A percentile compares a stretch with the other conserved stretches of the same genome.
Evolutionary conservation across 345 rosid genomes (phyloP).

Genomic region (Barbarea vulgaris): DNA sequence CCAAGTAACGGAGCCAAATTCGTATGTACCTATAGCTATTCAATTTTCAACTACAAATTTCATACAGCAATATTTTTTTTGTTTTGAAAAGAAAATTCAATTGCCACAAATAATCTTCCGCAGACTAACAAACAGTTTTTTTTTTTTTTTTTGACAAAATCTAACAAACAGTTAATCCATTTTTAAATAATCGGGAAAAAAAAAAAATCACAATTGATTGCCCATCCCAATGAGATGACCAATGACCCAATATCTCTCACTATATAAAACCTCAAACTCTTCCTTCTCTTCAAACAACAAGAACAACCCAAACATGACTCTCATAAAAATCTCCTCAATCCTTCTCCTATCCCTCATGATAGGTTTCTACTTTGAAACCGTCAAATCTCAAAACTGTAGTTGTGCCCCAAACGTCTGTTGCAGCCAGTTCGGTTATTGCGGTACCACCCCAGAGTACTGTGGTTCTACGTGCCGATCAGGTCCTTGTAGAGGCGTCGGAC

Average conservation of each 20-base stretch:
- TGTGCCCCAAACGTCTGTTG: constrained; percentile 53
- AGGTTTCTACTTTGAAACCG: neutral
- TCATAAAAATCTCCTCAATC: neutral
- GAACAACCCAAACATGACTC: constrained; percentile 6
- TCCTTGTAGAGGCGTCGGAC: constrained; percentile 33
- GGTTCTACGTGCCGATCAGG: constrained; percentile 49
- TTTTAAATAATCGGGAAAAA: neutral
- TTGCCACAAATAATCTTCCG: neutral
- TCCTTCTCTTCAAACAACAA: neutral
- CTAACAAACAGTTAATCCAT: neutral
- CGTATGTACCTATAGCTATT: neutral
- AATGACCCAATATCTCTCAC: neutral
- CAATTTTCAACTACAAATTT: neutral
- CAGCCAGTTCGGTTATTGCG: constrained; percentile 50
- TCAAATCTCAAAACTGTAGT: constrained; percentile 51
- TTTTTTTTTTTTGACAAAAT: no score
- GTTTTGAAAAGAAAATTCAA: neutral
- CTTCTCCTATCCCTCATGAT: constrained; percentile 17
- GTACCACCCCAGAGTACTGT: constrained; percentile 38
- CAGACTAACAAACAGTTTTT: neutral
- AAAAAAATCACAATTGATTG: neutral
- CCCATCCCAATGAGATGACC: neutral
- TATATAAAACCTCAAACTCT: neutral
- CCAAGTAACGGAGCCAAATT: neutral
- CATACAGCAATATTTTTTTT: neutral